Evolutionary conservation across 768 basidiomycete species (phyloP), one percentile per base, ranked within the genome.

Genomic region (Punctularia strigosozonata): DNA sequence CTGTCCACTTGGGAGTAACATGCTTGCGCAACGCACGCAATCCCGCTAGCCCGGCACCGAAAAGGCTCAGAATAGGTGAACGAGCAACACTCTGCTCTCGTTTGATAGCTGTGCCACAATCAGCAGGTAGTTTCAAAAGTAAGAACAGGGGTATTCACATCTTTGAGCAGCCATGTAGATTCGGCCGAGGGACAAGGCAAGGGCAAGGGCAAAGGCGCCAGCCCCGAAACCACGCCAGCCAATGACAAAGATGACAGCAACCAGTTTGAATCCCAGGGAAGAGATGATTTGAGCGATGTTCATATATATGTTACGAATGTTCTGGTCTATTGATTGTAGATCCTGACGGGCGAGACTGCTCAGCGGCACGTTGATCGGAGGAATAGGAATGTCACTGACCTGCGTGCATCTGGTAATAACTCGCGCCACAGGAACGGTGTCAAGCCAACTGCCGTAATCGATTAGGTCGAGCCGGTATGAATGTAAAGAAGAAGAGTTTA

Each of bases 351-450:
- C 13, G 23, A 25, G 45, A 19, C 33, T 25, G 8, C 28, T 31
- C 41, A 55, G 61, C 46, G 17, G 42, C 36, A 32, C 47, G 54
- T 31, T 62, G 48, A 49, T 60, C 56, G 33, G 23, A 26, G 38
- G 7, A 25, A 28, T 17, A 6, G 1, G 10, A 19, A n/a, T 8
- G 1, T 18, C 6, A 20, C 52, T 46, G 35, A 52, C 52, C 32
- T 48, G 44, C 4, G 58, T 57, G 35, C 53, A 57, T 36, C 59
- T 43, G 5, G 56, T 47, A 19, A 59, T 50, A 41, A 60, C 47
- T 13, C 59, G 50, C 18, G 58, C 49, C 4, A 46, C 45, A 4
- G 59, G 59, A 3, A 49, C 51, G 3, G 46, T 50, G 42, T 58
- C 56, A 22, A 56, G 46, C 53, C 53, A 58, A 24, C 56, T 48